Base-by-base conservation (phyloP, 331 rosid genomes). In the Stylosanthes scabra region DNA sequence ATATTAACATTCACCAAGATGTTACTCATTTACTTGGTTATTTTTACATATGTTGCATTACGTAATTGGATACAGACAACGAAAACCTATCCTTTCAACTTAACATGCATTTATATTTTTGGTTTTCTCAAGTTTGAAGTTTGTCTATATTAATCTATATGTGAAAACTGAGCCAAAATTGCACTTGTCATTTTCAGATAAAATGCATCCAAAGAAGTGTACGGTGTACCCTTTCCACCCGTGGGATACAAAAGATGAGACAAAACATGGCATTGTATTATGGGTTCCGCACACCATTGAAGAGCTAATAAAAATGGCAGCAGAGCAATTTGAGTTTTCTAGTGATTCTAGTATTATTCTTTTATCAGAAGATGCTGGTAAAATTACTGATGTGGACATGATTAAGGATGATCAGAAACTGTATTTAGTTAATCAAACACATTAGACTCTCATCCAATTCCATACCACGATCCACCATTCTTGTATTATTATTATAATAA, bases 161-260 rank as follows among this genome's bases (percentile, higher is more conserved):
- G 37, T 47, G 42, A 59, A 49, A 50, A 70, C 55, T 49, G 11
- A 13, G 42, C 56, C 40, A 52, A 57, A 78, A 12, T 57, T 45
- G 9, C 28, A 65, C 58, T 54, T 54, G 28, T 40, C 28, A 39
- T 80, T 80, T 76, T 76, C 96, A 95, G 99, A 75, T 46, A 95
- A 73, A 78, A 74, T 68, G 78, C 93, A 75, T 46, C 83, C 78
- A 6, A 90, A 77, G 80, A 95, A 90, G 74, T 95, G 99, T 80
- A 95, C 99, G 0, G 88, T 95, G 20, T 90, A 89, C 76, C 97
- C 99, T 46, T 95, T 83, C 81, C 97, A 90, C 57, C 97, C 99
- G 0, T 90, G 97, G 97, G 93, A 78, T 80, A 83, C 86, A 45
- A 74, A 84, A 82, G 97, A 94, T 54, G 44, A 57, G 16, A 85